Conservation (phyloP, 2,329 filamentous ascomycete species). For the Diplocarpon rosae region DNA sequence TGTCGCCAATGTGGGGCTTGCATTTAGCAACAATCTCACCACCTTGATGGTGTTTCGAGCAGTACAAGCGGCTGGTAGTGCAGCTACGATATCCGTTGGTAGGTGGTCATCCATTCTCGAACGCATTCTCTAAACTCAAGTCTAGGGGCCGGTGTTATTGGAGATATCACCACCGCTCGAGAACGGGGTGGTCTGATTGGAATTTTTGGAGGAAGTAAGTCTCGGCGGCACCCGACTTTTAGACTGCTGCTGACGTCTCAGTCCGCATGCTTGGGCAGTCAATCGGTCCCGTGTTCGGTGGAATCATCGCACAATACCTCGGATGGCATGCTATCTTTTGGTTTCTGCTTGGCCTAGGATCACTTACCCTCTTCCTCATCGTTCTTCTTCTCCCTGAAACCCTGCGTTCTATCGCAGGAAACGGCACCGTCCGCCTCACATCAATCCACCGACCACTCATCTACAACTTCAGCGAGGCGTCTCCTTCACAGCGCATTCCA, state of each 20-base stretch:
- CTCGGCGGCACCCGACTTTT: background rate
- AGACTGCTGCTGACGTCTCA: slow-evolving; percentile 12
- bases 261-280: slow-evolving; percentile 34
- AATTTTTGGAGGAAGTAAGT: slow-evolving; percentile 30
- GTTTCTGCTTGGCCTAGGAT: slow-evolving; percentile 31
- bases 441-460: slow-evolving; percentile 33
- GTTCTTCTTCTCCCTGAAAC: slow-evolving; percentile 33
- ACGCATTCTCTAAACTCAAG: too few species aligned
- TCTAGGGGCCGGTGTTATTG: slow-evolving; percentile 31
- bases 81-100: slow-evolving; percentile 38
- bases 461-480: slow-evolving; percentile 19
- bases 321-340: slow-evolving; percentile 32
- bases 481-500: background rate
- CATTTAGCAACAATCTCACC: slow-evolving; percentile 32
- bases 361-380: slow-evolving; percentile 29
- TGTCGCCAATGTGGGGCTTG: slow-evolving; percentile 35
- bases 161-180: slow-evolving; percentile 29
- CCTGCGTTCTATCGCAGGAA: slow-evolving; percentile 29
- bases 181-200: slow-evolving; percentile 32
- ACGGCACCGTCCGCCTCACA: slow-evolving; percentile 30
- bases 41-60: slow-evolving; percentile 35
- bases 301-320: slow-evolving; percentile 26
- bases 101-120: slow-evolving; percentile 5
- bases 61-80: slow-evolving; percentile 37
- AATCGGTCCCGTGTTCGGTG: slow-evolving; percentile 35